Base-by-base conservation (phyloP, 2,329 filamentous ascomycete species). In the Magnaporthiopsis rhizophila region DNA sequence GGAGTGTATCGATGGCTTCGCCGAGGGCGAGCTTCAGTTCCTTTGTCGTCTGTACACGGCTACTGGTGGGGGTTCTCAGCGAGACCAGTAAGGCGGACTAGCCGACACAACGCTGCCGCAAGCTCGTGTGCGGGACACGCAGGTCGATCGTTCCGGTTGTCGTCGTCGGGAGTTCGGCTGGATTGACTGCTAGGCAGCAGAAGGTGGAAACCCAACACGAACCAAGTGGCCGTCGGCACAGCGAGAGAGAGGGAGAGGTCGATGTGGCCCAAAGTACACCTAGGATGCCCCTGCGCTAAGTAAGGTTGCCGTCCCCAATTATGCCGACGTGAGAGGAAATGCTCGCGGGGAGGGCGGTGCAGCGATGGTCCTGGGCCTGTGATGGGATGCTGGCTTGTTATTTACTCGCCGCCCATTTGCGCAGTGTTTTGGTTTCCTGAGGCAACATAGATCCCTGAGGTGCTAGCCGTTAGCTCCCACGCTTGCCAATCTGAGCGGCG, bases 311-410 rank as follows among this genome's bases (percentile, higher is more conserved):
- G 45, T 21, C 18, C 18, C n/a, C 11, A n/a, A 53, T 53, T 53
- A n/a, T n/a, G 21, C 45, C 21, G 45, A 11, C 45, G 21, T 11
- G 45, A 9, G 21, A 21, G 45, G 21, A 21, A 53, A n/a, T 53
- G 45, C 12, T 53, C 13, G 61, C 32, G 7, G 9, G 24, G 45
- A 21, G 45, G 45, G 18, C 18, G 18, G 45, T 53, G 45, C 45
- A n/a, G 45, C 21, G 7, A 8, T 53, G 21, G 18, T n/a, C 32
- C 26, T 58, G 58, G 63, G 34, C 36, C 30, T 36, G 58, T 38
- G 18, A 59, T 61, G 63, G 18, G n/a, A 59, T 61, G 64, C 28
- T 56, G 32, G 59, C 62, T 56, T 58, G 36, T 53, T 65, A 65
- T 65, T 64, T 65, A 64, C 62, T 64, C 64, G 50, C 24, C 24